Evolutionary conservation across 345 rosid genomes (phyloP).

Genomic region (Populus simonii): DNA sequence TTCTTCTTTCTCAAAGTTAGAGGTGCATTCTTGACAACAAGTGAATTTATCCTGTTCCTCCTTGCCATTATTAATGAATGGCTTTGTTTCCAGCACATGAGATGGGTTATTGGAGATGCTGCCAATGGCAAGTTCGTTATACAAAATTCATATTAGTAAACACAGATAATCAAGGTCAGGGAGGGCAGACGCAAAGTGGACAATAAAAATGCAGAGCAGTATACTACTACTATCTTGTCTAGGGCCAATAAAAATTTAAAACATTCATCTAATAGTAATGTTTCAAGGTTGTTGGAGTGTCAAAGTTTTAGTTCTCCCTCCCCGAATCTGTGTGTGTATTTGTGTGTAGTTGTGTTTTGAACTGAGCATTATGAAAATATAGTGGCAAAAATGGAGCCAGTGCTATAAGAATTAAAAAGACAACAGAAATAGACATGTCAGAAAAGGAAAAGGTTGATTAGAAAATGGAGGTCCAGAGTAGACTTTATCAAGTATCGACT

Average conservation of each 20-base stretch:
- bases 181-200: not conserved
- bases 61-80: constrained; percentile 32
- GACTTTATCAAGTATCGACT: not conserved
- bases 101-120: constrained; percentile 40
- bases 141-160: not conserved
- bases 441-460: not conserved
- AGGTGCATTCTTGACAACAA: constrained; percentile 72
- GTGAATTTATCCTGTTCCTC: constrained; percentile 52
- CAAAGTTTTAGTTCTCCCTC: not conserved
- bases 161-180: not conserved
- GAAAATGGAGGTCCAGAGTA: not conserved
- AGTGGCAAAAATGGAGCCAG: not conserved
- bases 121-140: constrained; percentile 5
- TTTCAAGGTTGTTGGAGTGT: not conserved
- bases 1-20: constrained; percentile 74
- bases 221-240: not conserved
- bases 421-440: not conserved
- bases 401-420: not conserved
- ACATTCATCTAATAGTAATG: not conserved
- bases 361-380: too few relatives aligned
- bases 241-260: not conserved
- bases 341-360: too few relatives aligned
- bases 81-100: constrained; percentile 51
- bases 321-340: too few relatives aligned
- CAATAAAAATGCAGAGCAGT: not conserved